phyloP scores from a whole-genome alignment of 768 basidiomycete genomes.

The Clitopilus passeckerianus region DNA sequence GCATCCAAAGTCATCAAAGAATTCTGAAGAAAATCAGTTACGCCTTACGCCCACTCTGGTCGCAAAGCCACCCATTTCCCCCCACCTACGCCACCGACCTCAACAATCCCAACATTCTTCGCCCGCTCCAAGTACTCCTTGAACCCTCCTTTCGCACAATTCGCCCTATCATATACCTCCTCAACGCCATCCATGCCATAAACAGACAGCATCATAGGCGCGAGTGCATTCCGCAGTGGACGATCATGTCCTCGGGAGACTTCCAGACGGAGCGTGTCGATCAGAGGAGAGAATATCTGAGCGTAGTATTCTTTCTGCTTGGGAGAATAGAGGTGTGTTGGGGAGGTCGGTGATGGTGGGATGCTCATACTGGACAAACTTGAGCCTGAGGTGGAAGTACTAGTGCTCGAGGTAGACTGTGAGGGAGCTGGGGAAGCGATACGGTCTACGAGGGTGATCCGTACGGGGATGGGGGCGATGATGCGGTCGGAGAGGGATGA shows the following conservation, averaged over 20 bases:
- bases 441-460: background rate
- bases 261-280: background rate
- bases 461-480: background rate
- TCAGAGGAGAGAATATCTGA: background rate
- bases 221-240: background rate
- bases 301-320: background rate
- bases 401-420: background rate
- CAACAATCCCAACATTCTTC: background rate
- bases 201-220: background rate
- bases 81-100: background rate
- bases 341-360: background rate
- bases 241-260: background rate
- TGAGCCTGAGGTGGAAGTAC: background rate
- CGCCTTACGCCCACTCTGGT: background rate
- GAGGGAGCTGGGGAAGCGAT: background rate
- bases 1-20: background rate
- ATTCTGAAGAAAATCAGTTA: background rate
- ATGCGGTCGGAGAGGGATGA: background rate
- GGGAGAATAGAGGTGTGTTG: background rate
- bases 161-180: background rate
- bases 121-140: background rate
- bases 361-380: background rate
- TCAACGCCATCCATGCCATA: background rate
- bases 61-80: background rate
- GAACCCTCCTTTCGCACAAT: background rate